Evolutionary conservation across 2,329 filamentous ascomycete genomes (phyloP).

Genomic region (Dactylellina parvicollis): DNA sequence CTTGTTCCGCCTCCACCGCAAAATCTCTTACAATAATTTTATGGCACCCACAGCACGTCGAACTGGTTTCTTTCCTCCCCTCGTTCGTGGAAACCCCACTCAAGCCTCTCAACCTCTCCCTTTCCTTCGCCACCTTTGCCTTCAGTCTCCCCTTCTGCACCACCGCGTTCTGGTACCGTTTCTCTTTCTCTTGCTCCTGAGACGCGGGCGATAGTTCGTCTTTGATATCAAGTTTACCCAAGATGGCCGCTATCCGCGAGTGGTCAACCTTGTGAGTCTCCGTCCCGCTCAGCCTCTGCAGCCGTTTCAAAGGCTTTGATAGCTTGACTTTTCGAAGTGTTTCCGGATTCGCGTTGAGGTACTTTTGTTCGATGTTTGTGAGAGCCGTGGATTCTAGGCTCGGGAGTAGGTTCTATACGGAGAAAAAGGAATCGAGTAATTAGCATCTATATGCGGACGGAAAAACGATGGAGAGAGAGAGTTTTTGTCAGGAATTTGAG

Average conservation of each 20-base stretch:
- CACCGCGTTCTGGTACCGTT: background rate
- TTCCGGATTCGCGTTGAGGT: constrained; percentile 19
- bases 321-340: constrained; percentile 32
- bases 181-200: constrained; percentile 3
- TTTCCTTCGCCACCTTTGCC: constrained; percentile 1
- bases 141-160: background rate
- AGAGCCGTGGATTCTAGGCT: constrained; percentile 38
- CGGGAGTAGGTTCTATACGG: constrained; percentile 31
- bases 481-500: background rate
- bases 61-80: background rate
- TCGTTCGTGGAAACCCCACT: too few relatives aligned
- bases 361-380: constrained; percentile 45
- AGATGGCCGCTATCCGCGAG: constrained; percentile 21
- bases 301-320: constrained; percentile 24
- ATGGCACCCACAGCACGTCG: constrained; percentile 1
- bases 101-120: background rate
- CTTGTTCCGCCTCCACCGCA: constrained; percentile 18
- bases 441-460: too few relatives aligned
- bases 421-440: background rate
- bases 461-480: too few relatives aligned
- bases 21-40: constrained; percentile 39
- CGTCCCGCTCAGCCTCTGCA: constrained; percentile 23
- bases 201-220: background rate
- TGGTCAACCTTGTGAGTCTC: constrained; percentile 35
- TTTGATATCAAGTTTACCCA: constrained; percentile 12